Conservation (phyloP, 2,329 filamentous ascomycete genomes). For the Colletotrichum sp. region DNA sequence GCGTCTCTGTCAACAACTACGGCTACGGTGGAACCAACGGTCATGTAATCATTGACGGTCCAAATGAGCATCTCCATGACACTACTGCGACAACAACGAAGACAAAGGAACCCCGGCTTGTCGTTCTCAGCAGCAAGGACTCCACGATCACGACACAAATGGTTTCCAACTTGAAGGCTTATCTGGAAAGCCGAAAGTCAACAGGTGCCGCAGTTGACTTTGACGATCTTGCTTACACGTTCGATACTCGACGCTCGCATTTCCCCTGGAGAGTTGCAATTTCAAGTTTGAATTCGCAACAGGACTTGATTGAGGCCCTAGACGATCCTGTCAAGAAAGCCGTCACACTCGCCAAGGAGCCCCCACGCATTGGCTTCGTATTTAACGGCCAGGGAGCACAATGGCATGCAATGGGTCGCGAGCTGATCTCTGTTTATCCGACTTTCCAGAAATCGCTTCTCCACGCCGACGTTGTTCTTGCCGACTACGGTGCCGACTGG, state of each 20-base stretch:
- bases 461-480: background rate
- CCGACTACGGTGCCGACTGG: conserved; percentile 25
- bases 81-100: no score
- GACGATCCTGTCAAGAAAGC: conserved; percentile 13
- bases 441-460: conserved; percentile 23
- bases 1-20: conserved; percentile 16
- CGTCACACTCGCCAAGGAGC: background rate
- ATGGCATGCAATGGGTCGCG: conserved; percentile 37
- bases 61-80: background rate
- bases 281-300: conserved; percentile 22
- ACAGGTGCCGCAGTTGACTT: background rate
- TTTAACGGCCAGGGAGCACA: conserved; percentile 45
- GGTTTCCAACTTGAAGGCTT: background rate
- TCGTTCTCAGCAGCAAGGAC: conserved; percentile 2
- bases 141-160: background rate
- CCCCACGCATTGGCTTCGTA: conserved; percentile 28
- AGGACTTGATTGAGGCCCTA: background rate
- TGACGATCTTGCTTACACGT: conserved; percentile 25
- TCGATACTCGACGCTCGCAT: conserved; percentile 10
- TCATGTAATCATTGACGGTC: conserved; percentile 30
- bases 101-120: background rate
- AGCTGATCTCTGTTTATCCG: conserved; percentile 26
- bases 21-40: conserved; percentile 17
- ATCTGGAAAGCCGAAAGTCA: background rate
- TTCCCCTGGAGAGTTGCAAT: conserved; percentile 22